Conservation (phyloP, 1,139 yeast species). For the Scheffersomyces illinoinensis region DNA sequence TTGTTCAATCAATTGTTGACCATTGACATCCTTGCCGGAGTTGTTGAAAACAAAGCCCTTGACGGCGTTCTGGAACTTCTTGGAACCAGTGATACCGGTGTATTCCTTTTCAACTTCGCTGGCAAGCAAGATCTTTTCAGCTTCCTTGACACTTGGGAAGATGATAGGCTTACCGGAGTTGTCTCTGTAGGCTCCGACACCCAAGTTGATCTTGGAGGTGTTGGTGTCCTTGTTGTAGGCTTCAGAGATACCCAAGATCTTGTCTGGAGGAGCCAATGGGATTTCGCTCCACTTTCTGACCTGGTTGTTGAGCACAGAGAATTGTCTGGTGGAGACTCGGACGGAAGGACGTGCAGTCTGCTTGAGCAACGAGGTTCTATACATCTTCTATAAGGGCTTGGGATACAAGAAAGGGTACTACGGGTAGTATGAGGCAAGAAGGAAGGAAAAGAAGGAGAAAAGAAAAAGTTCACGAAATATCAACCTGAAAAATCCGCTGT, state of each 20-base stretch:
- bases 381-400: slow-evolving; percentile 3
- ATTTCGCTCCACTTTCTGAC: slow-evolving; percentile 40
- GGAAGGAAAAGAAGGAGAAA: not conserved
- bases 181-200: slow-evolving; percentile 54
- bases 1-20: slow-evolving; percentile 46
- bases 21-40: slow-evolving; percentile 48
- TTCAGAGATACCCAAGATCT: slow-evolving; percentile 67
- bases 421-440: not conserved
- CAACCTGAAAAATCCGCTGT: not conserved
- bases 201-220: slow-evolving; percentile 46
- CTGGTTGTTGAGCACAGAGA: slow-evolving; percentile 19
- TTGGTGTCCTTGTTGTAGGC: slow-evolving; percentile 46
- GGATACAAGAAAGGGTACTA: not conserved
- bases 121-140: slow-evolving; percentile 40
- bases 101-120: slow-evolving; percentile 57
- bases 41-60: slow-evolving; percentile 53
- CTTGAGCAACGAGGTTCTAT: slow-evolving; percentile 2
- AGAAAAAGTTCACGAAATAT: not conserved
- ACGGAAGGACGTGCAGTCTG: not conserved
- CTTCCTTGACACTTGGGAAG: slow-evolving; percentile 50
- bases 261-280: slow-evolving; percentile 72
- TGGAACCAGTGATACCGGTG: slow-evolving; percentile 55
- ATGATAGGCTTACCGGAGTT: slow-evolving; percentile 49
- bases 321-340: slow-evolving; percentile 16
- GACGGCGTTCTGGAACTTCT: slow-evolving; percentile 49